These are phyloP conservation scores for Scenedesmus sp. DNA, from an alignment of 163 green algal genomes.

Conservation along the genomic window DNA sequence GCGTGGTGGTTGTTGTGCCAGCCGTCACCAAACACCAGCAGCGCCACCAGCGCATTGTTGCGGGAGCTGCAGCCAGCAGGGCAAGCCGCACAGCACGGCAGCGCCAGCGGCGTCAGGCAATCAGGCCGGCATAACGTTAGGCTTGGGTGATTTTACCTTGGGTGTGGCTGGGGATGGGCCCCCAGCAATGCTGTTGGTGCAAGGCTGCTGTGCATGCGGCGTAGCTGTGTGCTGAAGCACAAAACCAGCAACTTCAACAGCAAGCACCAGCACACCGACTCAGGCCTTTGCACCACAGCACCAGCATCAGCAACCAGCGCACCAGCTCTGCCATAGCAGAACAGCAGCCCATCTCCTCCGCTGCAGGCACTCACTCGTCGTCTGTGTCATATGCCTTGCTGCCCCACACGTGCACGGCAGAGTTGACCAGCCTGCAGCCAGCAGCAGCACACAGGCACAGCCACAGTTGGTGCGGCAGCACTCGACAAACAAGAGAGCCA, in stretches of 20 bases:
- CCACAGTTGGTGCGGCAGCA: background rate
- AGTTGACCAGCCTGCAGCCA: slow-evolving; percentile 51
- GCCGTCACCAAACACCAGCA: slow-evolving; percentile 95
- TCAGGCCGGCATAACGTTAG: no score
- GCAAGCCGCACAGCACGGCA: background rate
- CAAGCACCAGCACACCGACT: background rate
- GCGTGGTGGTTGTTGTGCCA: slow-evolving; percentile 94
- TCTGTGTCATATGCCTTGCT: slow-evolving; percentile 15
- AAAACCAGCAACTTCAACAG: background rate
- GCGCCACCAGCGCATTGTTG: slow-evolving; percentile 86
- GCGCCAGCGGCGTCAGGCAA: background rate
- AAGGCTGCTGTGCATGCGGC: background rate
- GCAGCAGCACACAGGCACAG: background rate
- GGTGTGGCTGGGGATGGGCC: no score
- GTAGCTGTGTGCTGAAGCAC: background rate
- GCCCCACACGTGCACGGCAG: slow-evolving; percentile 51
- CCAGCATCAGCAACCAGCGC: background rate
- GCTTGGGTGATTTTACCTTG: no score
- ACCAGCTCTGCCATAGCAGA: background rate
- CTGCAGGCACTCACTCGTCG: slow-evolving; percentile 32
- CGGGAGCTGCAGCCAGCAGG: slow-evolving; percentile 8
- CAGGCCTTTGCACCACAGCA: background rate
- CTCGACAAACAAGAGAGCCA: background rate
- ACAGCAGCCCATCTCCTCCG: background rate
- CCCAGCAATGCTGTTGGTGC: background rate